A percentile compares a stretch with the other conserved stretches of the same genome.
Conservation (phyloP, 2,329 filamentous ascomycete genomes). For the Emmonsiellopsis sp. region DNA sequence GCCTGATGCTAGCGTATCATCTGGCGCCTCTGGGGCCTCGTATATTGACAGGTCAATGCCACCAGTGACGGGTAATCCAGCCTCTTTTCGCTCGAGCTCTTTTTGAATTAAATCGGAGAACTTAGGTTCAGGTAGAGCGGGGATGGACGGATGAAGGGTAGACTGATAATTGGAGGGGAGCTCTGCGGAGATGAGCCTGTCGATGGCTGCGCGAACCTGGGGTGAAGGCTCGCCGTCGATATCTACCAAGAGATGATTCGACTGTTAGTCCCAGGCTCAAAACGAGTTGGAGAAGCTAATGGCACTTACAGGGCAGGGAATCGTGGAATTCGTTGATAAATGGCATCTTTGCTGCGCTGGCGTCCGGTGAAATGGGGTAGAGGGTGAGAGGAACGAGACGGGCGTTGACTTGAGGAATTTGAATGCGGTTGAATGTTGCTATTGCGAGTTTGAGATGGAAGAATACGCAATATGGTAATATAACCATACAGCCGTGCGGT, state of each 20-base stretch:
- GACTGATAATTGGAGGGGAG: constrained; percentile 41
- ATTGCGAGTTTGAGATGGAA: no score
- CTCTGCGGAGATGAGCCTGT: constrained; percentile 61
- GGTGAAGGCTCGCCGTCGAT: constrained; percentile 64
- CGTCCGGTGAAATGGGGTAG: not conserved
- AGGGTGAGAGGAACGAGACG: not conserved
- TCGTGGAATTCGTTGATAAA: constrained; percentile 63
- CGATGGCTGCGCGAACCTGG: constrained; percentile 53
- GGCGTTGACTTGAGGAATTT: no score
- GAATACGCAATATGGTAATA: no score
- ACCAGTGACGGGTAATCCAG: constrained; percentile 47
- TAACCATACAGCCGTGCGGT: no score
- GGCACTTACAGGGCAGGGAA: constrained; percentile 63
- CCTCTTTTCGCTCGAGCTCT: constrained; percentile 59
- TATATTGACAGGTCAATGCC: constrained; percentile 74
- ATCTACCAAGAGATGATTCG: constrained; percentile 43
- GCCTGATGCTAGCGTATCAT: constrained; percentile 24
- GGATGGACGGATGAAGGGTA: constrained; percentile 50
- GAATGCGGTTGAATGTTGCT: no score
- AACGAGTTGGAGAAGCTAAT: constrained; percentile 1
- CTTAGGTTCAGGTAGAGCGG: constrained; percentile 40
- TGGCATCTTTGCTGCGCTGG: constrained; percentile 43
- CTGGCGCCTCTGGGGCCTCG: constrained; percentile 57
- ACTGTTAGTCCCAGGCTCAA: constrained; percentile 12
- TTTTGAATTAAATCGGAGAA: constrained; percentile 58